These are phyloP conservation scores for Pseudogymnoascus sp. DNA, from an alignment of 2,329 filamentous ascomycete genomes.

Conservation along the genomic window DNA sequence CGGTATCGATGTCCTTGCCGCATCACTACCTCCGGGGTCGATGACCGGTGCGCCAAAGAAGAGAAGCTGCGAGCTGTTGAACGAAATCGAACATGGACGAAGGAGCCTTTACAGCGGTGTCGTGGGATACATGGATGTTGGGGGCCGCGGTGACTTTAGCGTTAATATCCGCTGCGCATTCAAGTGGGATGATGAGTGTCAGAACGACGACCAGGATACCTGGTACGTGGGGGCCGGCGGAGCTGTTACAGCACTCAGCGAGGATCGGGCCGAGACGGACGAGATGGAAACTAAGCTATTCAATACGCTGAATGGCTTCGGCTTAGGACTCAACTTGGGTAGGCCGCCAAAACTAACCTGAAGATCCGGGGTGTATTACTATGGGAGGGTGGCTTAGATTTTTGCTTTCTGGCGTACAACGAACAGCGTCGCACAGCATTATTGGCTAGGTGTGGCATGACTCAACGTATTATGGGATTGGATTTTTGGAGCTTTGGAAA, in stretches of 20 bases:
- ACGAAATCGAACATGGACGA: constrained; percentile 57
- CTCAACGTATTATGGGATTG: not conserved
- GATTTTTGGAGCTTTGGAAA: not conserved
- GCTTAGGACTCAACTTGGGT: not conserved
- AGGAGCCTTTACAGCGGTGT: constrained; percentile 81
- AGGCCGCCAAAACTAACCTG: not conserved
- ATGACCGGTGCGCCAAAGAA: constrained; percentile 98
- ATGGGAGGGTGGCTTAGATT: not conserved
- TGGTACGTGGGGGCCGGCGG: constrained; percentile 90
- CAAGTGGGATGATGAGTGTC: constrained; percentile 56
- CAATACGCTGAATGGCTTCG: constrained; percentile 19
- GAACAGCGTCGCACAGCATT: not conserved
- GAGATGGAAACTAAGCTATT: constrained; percentile 74
- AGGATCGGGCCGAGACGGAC: constrained; percentile 71
- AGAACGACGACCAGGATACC: constrained; percentile 19
- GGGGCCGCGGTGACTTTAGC: constrained; percentile 81
- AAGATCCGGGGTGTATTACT: not conserved
- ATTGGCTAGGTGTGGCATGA: not conserved
- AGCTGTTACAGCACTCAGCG: constrained; percentile 80
- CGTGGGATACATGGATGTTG: constrained; percentile 81
- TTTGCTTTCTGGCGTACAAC: not conserved
- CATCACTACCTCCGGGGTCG: constrained; percentile 77
- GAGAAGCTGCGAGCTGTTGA: constrained; percentile 77
- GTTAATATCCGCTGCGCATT: constrained; percentile 85
- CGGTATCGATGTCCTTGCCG: constrained; percentile 69